Evolutionary conservation across 306 rosid genomes (phyloP), one percentile per base, ranked within the genome.

Genomic region (Rosa chinensis): DNA sequence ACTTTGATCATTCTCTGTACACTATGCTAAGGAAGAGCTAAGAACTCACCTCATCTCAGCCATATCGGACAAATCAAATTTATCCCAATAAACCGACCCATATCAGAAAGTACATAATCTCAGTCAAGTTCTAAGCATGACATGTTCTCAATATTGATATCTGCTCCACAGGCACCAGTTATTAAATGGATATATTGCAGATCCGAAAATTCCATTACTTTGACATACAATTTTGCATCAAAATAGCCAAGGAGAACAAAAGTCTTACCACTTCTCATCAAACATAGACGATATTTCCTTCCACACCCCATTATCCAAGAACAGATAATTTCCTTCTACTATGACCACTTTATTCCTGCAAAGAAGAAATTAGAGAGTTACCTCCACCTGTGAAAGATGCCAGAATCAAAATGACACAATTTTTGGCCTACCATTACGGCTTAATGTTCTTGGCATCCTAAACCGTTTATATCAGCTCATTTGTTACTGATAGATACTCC

Each of bases 261-360:
- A 62, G 28, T 69, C 90, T 86, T 89, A 84, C 98, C 98, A 93
- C 73, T 90, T 93, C 86, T 91, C 95, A 55, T 93, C 92, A 68
- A 93, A 93, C 68, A 84, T 55, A 56, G 95, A 85, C 62, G 95
- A 89, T 81, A 93, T 78, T 80, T 91, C 98, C 77, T 86, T 91
- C 98, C 98, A 93, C 66, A 77, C 66, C 66, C 90, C 97, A 80
- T 86, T 90, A 43, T 90, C 97, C 88, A 89, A 77, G 55, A 91
- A 82, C 73, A 93, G 40, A 84, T 93, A 91, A 82, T 91, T 90
- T 78, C 97, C 98, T 93, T 93, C 97, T 75, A 93, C 90, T 55
- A 93, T 85, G 53, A 93, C 87, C 70, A 93, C 84, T 84, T 91
- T 91, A 77, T 91, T 92, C 88, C 97, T 91, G 89, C 75, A 87